Evolutionary conservation across 805 yeast species (phyloP), one percentile per base, ranked within the genome.

Genomic region (Wickerhamiella sergipiensis): DNA sequence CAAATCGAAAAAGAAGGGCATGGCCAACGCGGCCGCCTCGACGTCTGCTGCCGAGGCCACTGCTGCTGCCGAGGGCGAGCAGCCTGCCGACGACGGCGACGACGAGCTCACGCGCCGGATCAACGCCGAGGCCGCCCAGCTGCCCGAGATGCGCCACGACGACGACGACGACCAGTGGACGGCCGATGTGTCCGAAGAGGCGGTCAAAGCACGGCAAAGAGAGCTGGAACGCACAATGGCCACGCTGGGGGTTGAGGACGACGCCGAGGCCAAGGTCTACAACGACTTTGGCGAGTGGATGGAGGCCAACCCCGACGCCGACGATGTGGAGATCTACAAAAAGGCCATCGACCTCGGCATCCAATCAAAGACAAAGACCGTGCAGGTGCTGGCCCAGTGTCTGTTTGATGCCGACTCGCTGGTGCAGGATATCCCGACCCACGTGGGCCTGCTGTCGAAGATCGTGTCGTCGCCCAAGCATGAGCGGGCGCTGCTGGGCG

Each of bases 111-210:
- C 92, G 44, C 77, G 80, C 64, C 83, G 83, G 63, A 83, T 84
- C 73, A 82, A 79, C 66, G 87, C 92, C 45, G 94, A 85, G 66
- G 94, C 92, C 19, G 82, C 87, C 12, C 77, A 74, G 40, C 72
- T 85, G 53, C 74, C 78, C 38, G 77, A 77, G 47, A 77, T 79
- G 53, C 80, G 77, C 54, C 40, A 36, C 19, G 63, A 59, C 47
- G 83, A 85, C 50, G 81, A 81, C 57, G 95, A 88, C 64, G 97
- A 85, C 59, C 95, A 86, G 58, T 90, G 97, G 97, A 87, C 96
- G 18, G 95, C 89, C 43, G 98, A 90, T 68, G 86, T 89, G 78
- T 85, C 95, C 47, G 92, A 85, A 67, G 97, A 88, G 71, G 97
- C 97, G 52, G 86, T 90, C 57, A 81, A 83, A 64, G 87, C 85